A percentile compares a stretch with the other conserved stretches of the same genome.
Conservation (phyloP, 148 eudicot species). For the Hydrangea macrophylla region DNA sequence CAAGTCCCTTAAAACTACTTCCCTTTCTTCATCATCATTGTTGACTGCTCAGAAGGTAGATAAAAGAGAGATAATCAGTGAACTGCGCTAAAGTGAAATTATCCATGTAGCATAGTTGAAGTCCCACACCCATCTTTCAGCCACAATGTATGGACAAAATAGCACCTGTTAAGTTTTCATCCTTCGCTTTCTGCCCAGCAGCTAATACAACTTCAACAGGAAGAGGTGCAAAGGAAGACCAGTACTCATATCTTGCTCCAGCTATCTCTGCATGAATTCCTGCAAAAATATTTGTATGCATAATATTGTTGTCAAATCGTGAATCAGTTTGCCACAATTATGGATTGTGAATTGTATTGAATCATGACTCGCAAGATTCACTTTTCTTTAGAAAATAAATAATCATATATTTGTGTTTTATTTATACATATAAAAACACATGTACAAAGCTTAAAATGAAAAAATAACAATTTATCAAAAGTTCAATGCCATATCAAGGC, state of each 20-base stretch:
- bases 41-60: slow-evolving; percentile 40
- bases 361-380: too few species aligned
- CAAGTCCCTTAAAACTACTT: slow-evolving; percentile 21
- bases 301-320: too few species aligned
- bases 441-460: too few species aligned
- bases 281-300: slow-evolving; percentile 24
- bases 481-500: too few species aligned
- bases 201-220: slow-evolving; percentile 78
- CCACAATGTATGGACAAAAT: not conserved
- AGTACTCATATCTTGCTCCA: slow-evolving; percentile 61
- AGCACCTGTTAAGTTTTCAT: slow-evolving; percentile 47
- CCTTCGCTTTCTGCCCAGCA: slow-evolving; percentile 82
- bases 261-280: slow-evolving; percentile 90
- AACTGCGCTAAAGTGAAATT: not conserved
- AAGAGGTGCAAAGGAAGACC: slow-evolving; percentile 82
- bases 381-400: too few species aligned
- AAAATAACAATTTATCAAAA: too few species aligned
- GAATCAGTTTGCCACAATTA: too few species aligned
- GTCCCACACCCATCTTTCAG: not conserved
- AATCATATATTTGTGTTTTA: too few species aligned
- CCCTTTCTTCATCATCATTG: slow-evolving; percentile 50
- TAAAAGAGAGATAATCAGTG: slow-evolving; percentile 2
- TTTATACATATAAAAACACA: too few species aligned
- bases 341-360: too few species aligned
- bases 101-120: not conserved